Evolutionary conservation across 2,329 filamentous ascomycete genomes (phyloP), one percentile per base, ranked within the genome.

Genomic region (Hypomyces rosellus): DNA sequence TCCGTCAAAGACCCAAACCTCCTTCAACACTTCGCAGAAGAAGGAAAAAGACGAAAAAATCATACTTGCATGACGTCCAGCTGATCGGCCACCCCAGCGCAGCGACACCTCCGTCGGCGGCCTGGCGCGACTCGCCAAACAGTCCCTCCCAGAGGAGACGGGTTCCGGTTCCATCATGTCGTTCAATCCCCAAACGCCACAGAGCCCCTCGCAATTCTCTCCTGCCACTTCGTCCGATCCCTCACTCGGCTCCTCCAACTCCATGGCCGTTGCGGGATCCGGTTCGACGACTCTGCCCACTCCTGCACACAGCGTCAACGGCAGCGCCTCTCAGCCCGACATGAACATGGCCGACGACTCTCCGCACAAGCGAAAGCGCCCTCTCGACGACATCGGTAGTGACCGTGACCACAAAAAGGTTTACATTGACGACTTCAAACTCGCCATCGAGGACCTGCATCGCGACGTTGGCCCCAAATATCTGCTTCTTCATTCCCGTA

Each of bases 391-490:
- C 58, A 59, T 66, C 49, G 79, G 78, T 57, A 73, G 77, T 55
- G 74, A 77, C 61, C 76, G 75, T 62, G 73, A 76, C 56, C 71
- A 74, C 59, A 85, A 85, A 70, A 85, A 85, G 69, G 69, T 76
- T 63, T 77, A 84, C 59, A 68, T 81, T 68, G 81, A 83, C 71
- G 75, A 77, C 65, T 73, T 77, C 70, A 77, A 73, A 69, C 71
- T 78, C 58, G 77, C 77, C 69, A 82, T 85, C 68, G 75, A 83
- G 61, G 77, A 82, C 68, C 73, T 85, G 60, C 81, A 85, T 64
- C 68, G 80, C 62, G 80, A 85, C 73, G 81, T 85, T 55, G 82
- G 81, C 69, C 72, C 77, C 63, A 84, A 84, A 71, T 84, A 84
- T 69, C 75, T 84, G 62, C 74, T 85, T 70, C 80, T 80, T 74